Percentiles rank a stretch among this genome's conserved stretches.
phyloP scores from a whole-genome alignment of 495 filamentous ascomycete genomes.

The Neurospora sp. region DNA sequence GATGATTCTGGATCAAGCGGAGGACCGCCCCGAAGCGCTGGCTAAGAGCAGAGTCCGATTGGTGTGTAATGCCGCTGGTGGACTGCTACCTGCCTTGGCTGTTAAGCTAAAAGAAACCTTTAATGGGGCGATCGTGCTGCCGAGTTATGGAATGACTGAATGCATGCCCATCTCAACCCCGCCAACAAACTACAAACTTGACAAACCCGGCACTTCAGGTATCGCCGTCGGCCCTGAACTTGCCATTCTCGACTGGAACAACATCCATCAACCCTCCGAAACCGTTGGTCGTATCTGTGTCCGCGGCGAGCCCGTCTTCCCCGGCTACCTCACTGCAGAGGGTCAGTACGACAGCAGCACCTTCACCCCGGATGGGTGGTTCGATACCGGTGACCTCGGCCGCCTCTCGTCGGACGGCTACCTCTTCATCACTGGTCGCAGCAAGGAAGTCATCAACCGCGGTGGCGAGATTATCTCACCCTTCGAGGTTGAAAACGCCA shows the following conservation, averaged over 20 bases:
- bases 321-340: conserved; percentile 29
- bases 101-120: conserved; percentile 28
- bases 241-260: conserved; percentile 24
- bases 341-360: conserved; percentile 24
- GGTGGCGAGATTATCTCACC: conserved; percentile 49
- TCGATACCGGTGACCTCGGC: conserved; percentile 41
- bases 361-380: conserved; percentile 33
- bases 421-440: conserved; percentile 46
- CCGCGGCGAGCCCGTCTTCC: conserved; percentile 34
- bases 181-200: conserved; percentile 28
- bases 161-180: conserved; percentile 40
- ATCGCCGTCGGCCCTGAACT: conserved; percentile 32
- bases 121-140: conserved; percentile 25
- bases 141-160: conserved; percentile 42
- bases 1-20: conserved; percentile 27
- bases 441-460: conserved; percentile 51
- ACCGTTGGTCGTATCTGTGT: conserved; percentile 31
- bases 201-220: conserved; percentile 34
- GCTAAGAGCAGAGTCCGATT: conserved; percentile 29
- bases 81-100: conserved; percentile 32
- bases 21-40: conserved; percentile 20
- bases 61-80: conserved; percentile 36
- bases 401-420: conserved; percentile 42
- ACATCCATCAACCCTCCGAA: conserved; percentile 4
- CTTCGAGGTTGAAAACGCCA: conserved; percentile 31